Percentiles rank a stretch among this genome's conserved stretches.
Evolutionary conservation across 2,329 filamentous ascomycete genomes (phyloP).

Genomic region (Zymoseptoria crescenta): DNA sequence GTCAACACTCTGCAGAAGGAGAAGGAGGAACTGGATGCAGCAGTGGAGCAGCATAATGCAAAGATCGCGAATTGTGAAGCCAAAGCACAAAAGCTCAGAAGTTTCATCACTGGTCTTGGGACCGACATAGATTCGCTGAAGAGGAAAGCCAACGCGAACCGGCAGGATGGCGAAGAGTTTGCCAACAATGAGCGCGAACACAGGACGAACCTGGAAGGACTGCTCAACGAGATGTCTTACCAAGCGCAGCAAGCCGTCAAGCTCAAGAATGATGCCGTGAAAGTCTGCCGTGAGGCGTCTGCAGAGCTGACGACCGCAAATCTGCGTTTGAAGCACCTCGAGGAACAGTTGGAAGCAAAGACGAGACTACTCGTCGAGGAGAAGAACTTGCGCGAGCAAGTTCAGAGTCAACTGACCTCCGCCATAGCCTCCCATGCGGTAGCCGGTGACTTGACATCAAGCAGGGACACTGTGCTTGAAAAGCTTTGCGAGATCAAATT

Average conservation of each 20-base stretch:
- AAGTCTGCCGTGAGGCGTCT: slow-evolving; percentile 11
- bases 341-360: slow-evolving; percentile 17
- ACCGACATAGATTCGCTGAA: slow-evolving; percentile 17
- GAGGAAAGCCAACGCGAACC: slow-evolving; percentile 5
- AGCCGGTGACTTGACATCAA: slow-evolving; percentile 8
- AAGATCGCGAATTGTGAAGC: slow-evolving; percentile 7
- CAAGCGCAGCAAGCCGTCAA: slow-evolving; percentile 10
- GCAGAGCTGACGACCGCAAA: slow-evolving; percentile 10
- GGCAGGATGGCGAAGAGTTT: slow-evolving; percentile 8
- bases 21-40: slow-evolving; percentile 4
- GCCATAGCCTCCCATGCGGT: slow-evolving; percentile 3
- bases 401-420: slow-evolving; percentile 16
- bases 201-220: slow-evolving; percentile 4
- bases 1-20: slow-evolving; percentile 8
- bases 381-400: slow-evolving; percentile 14
- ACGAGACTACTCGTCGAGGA: slow-evolving; percentile 17
- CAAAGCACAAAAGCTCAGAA: slow-evolving; percentile 16
- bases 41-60: slow-evolving; percentile 9
- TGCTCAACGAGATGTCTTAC: slow-evolving; percentile 10
- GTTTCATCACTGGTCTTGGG: slow-evolving; percentile 18
- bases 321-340: slow-evolving; percentile 12
- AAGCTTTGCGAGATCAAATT: slow-evolving; percentile 20
- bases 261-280: slow-evolving; percentile 13
- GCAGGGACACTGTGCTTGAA: slow-evolving; percentile 13
- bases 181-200: slow-evolving; percentile 4